phyloP scores from a whole-genome alignment of 176 grass and related monocot genomes.

The Chloris gayana region DNA sequence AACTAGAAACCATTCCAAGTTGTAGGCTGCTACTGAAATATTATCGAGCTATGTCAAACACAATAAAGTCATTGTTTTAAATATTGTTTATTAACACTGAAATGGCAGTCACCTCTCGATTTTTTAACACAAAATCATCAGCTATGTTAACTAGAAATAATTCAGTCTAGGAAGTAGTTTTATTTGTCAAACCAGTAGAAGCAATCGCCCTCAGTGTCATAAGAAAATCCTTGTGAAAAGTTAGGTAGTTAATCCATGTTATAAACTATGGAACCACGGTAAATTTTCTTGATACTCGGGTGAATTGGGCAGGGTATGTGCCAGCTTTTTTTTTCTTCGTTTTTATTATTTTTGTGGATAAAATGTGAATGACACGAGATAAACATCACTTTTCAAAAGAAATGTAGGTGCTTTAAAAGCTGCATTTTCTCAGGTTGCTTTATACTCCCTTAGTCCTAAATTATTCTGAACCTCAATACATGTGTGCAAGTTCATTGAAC shows the following conservation, averaged over 20 bases:
- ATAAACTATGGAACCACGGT: conserved; percentile 87
- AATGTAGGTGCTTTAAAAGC: no score
- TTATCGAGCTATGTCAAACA: neutral
- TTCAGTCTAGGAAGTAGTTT: neutral
- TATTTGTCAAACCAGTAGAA: conserved; percentile 12
- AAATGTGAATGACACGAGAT: no score
- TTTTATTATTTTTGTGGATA: no score
- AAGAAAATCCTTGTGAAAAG: conserved; percentile 38
- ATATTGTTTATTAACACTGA: neutral
- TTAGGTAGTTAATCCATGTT: conserved; percentile 83
- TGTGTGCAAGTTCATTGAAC: no score
- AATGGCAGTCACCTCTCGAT: conserved; percentile 1
- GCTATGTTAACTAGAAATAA: neutral
- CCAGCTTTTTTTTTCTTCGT: no score
- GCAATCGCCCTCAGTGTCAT: neutral
- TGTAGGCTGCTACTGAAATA: neutral
- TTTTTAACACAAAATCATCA: neutral
- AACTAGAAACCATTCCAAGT: neutral
- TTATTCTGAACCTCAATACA: no score
- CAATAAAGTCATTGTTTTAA: conserved; percentile 4
- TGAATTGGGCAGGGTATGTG: neutral
- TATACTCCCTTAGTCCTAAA: no score
- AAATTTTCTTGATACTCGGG: conserved; percentile 96
- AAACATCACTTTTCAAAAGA: no score
- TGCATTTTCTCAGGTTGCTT: no score